phyloP scores from a whole-genome alignment of 495 filamentous ascomycete species.

The Tuber magnatum region DNA sequence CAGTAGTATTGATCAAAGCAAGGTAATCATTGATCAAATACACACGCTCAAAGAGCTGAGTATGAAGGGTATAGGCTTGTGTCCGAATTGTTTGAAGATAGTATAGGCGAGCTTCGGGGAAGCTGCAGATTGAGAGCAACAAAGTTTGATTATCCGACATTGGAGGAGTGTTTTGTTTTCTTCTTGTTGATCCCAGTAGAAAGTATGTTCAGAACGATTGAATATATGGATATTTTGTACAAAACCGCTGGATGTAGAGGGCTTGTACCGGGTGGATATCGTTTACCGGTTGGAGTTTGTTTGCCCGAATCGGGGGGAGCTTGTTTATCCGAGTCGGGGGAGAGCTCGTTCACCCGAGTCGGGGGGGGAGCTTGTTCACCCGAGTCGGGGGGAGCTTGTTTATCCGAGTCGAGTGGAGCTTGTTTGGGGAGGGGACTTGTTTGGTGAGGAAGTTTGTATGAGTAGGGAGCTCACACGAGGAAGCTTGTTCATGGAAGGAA shows the following conservation, averaged over 20 bases:
- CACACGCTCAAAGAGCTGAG: not conserved
- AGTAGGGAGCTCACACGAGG: not conserved
- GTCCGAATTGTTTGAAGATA: not conserved
- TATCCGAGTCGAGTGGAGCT: too few relatives aligned
- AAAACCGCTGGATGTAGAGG: not conserved
- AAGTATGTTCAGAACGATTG: not conserved
- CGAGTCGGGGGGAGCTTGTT: not conserved
- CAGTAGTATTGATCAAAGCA: not conserved
- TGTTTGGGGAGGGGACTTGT: too few relatives aligned
- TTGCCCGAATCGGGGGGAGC: too few relatives aligned
- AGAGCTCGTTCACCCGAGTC: too few relatives aligned
- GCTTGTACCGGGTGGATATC: too few relatives aligned
- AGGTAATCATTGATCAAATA: not conserved
- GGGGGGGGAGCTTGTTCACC: not conserved
- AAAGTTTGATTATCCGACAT: not conserved
- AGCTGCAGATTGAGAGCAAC: accelerated
- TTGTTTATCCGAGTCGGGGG: too few relatives aligned
- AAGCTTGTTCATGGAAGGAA: too few relatives aligned
- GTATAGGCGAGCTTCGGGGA: not conserved
- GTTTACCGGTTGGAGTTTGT: too few relatives aligned
- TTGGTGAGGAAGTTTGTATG: not conserved
- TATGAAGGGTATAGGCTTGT: not conserved
- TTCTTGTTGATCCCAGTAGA: not conserved
- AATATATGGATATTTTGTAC: not conserved
- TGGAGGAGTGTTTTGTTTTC: not conserved